Base-by-base conservation (phyloP, 129 eudicot species). In the Flaveria bidentis region DNA sequence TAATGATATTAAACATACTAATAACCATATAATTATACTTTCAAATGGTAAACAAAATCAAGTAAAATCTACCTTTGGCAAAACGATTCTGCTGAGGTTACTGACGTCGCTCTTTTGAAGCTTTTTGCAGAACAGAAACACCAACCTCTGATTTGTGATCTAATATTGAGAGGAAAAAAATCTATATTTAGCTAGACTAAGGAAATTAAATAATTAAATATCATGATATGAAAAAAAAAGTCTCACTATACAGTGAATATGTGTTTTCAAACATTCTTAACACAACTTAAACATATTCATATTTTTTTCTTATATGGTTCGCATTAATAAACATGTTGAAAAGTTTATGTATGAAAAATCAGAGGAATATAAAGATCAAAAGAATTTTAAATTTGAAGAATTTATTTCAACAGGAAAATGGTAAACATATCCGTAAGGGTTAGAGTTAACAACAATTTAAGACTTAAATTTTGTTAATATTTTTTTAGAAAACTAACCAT, bases 101-200 rank as follows among this genome's bases (percentile, higher is more conserved):
- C 84, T 75, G 9, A 93, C 97, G 55, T 93, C 97, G 47, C 96
- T 93, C 55, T 85, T 90, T 69, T 88, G 85, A 12, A 93, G 93
- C 78, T 86, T 85, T 89, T 93, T 93, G 75, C 74, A 74, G 80
- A 93, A 93, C 30, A 93, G 88, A 82, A 85, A 88, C 67, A 53
- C 57, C 56, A 93, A 33, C 60, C 82, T 66, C 45, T 65, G 77
- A 78, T 85, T 86, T 45, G 72, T 72, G 8, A 49, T 89, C 96
- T 90, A 67, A 72, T 73, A 44, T 49, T 8, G 23, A 67, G 50
- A 60, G 50, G 72, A 60, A 28, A 28, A 26, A 55, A 66, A 67
- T 15, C 16, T 15, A 12, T 42, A 17, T 42, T 23, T 77, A 57
- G 68, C 36, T 67, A 30, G 25, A 28, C 53, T 67, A 45, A 77